These are phyloP conservation scores for Adiantum capillusveneris DNA, from an alignment of 75 land plant species.

Conservation along the genomic window DNA sequence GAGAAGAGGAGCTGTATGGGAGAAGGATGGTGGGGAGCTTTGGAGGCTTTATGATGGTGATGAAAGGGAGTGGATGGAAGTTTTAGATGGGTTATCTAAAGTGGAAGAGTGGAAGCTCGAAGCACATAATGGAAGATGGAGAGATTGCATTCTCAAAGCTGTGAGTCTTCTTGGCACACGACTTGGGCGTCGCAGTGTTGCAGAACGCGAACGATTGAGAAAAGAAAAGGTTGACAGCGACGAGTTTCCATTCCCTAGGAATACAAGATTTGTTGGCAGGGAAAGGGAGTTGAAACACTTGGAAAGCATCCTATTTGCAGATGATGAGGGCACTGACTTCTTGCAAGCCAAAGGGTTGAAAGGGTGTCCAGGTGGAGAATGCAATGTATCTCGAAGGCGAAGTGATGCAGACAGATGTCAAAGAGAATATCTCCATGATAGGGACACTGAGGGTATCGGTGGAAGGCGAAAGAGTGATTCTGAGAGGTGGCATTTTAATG, in stretches of 20 bases:
- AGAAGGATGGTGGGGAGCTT: conserved; percentile 37
- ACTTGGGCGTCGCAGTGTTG: conserved; percentile 61
- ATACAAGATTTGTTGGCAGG: conserved; percentile 60
- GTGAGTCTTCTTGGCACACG: conserved; percentile 45
- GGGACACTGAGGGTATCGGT: conserved; percentile 1
- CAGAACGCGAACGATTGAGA: conserved; percentile 15
- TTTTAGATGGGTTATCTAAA: conserved; percentile 48
- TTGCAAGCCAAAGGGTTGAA: conserved; percentile 4
- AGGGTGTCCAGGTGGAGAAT: not conserved
- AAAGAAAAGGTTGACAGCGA: conserved; percentile 25
- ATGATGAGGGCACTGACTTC: conserved; percentile 40
- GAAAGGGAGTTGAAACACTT: conserved; percentile 61
- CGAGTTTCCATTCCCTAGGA: conserved; percentile 64
- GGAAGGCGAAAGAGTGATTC: conserved; percentile 15
- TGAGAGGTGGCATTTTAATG: conserved; percentile 4
- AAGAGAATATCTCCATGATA: not conserved
- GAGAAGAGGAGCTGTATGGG: conserved; percentile 36
- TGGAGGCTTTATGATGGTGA: conserved; percentile 28
- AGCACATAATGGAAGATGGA: conserved; percentile 63
- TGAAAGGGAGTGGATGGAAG: conserved; percentile 64
- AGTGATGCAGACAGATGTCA: conserved; percentile 12
- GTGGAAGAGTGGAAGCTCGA: conserved; percentile 59
- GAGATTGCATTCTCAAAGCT: conserved; percentile 49
- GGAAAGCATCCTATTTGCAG: conserved; percentile 49
- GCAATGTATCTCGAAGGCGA: conserved; percentile 13